These are phyloP conservation scores for Suhomyces chickasaworum DNA, from an alignment of 1,139 yeast genomes.

Conservation along the genomic window DNA sequence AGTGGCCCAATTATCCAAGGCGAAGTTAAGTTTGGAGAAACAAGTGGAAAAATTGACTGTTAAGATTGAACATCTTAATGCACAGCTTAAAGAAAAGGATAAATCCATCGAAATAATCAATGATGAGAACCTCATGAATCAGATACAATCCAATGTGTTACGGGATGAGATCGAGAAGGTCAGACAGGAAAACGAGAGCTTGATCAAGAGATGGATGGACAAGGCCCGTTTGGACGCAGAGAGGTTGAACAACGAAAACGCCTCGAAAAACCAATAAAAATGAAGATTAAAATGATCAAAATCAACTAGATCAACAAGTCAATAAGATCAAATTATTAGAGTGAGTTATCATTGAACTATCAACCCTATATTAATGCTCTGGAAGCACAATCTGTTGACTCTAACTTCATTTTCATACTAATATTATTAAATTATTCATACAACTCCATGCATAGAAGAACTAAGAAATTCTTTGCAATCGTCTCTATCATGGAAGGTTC, in stretches of 20 bases:
- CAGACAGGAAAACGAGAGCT: constrained; percentile 51
- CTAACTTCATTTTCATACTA: too few species aligned
- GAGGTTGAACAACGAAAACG: constrained; percentile 57
- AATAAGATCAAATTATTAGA: too few species aligned
- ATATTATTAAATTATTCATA: too few species aligned
- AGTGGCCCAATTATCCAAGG: constrained; percentile 16
- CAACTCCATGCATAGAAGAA: too few species aligned
- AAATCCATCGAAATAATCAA: constrained; percentile 62
- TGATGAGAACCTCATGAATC: constrained; percentile 70
- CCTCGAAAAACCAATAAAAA: too few species aligned
- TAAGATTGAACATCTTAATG: constrained; percentile 37
- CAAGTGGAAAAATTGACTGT: constrained; percentile 27
- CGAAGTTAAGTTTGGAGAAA: constrained; percentile 25
- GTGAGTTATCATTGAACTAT: too few species aligned
- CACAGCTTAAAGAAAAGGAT: constrained; percentile 54
- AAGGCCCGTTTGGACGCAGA: constrained; percentile 62
- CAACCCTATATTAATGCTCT: too few species aligned
- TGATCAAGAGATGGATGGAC: constrained; percentile 63
- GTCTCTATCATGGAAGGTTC: too few species aligned
- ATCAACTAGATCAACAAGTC: neutral
- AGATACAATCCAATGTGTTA: constrained; percentile 69
- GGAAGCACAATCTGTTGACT: neutral
- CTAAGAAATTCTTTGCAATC: too few species aligned
- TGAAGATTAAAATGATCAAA: neutral
- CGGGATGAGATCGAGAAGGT: constrained; percentile 44